Conservation (phyloP, 2,329 filamentous ascomycete species). For the Xylariaceae sp. region DNA sequence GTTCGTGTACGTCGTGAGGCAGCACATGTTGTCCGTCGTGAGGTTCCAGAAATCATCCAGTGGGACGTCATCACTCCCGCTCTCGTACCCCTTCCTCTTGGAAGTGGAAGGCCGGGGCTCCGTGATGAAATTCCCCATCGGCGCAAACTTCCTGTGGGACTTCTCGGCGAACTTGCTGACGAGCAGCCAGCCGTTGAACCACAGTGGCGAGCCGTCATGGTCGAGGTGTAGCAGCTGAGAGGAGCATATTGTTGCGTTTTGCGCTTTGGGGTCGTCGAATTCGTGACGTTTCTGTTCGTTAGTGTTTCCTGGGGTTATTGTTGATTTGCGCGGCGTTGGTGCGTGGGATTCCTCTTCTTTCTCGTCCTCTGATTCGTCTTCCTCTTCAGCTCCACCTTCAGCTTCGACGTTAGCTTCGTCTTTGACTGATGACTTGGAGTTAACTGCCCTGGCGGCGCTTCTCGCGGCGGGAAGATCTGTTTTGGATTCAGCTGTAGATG, state of each 20-base stretch:
- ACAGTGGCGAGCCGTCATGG: slow-evolving; percentile 35
- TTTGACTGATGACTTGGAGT: neutral
- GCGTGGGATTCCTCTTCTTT: neutral
- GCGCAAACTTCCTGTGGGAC: slow-evolving; percentile 30
- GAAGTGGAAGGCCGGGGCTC: slow-evolving; percentile 24
- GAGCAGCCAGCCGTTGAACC: slow-evolving; percentile 43
- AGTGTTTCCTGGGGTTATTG: no score
- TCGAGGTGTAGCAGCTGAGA: slow-evolving; percentile 42
- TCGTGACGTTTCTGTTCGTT: no score
- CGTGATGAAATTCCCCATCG: slow-evolving; percentile 32
- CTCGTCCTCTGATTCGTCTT: neutral
- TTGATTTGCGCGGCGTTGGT: neutral
- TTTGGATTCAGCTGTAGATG: neutral
- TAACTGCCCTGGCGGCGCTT: no score
- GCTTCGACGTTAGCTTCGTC: neutral
- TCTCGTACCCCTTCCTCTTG: no score
- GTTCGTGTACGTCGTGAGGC: slow-evolving; percentile 27
- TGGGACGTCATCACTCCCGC: no score
- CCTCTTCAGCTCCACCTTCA: neutral
- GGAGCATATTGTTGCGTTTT: slow-evolving; percentile 35
- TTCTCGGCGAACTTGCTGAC: slow-evolving; percentile 37
- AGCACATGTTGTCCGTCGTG: slow-evolving; percentile 32
- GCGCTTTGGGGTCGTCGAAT: neutral
- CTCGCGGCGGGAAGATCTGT: no score
- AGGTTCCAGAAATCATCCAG: slow-evolving; percentile 29